Percentiles rank a stretch among this genome's conserved stretches.
These are phyloP conservation scores for Geosmithia morbida DNA, from an alignment of 2,329 filamentous ascomycete species.

Conservation along the genomic window DNA sequence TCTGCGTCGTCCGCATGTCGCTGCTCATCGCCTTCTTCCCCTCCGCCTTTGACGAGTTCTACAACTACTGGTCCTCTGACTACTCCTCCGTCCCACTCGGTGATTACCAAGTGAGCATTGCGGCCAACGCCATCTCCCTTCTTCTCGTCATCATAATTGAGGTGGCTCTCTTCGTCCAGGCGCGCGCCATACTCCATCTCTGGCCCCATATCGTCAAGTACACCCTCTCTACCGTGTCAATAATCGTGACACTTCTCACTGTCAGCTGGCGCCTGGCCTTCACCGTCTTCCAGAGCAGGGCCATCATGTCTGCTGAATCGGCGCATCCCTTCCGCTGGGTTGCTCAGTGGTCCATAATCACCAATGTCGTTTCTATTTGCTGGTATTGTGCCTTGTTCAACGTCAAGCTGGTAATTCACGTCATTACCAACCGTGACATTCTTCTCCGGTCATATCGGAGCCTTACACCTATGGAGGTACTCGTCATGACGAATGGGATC, in stretches of 20 bases:
- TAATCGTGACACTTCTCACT: conserved; percentile 16
- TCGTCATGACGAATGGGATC: conserved; percentile 39
- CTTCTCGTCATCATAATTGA: conserved; percentile 30
- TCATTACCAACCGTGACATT: conserved; percentile 30
- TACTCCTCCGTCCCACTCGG: conserved; percentile 26
- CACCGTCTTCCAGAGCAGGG: conserved; percentile 19
- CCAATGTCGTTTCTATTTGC: conserved; percentile 25
- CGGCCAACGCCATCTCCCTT: conserved; percentile 24
- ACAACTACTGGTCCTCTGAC: conserved; percentile 43
- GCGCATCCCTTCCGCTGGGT: conserved; percentile 10
- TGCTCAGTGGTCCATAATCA: conserved; percentile 20
- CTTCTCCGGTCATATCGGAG: conserved; percentile 22
- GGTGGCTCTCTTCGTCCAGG: conserved; percentile 33
- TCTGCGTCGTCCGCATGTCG: conserved; percentile 44
- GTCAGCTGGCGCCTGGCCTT: conserved; percentile 17
- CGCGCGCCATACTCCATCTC: conserved; percentile 34
- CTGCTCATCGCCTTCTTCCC: conserved; percentile 46
- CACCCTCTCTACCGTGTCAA: conserved; percentile 15
- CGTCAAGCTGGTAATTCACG: conserved; percentile 31
- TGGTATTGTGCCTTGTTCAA: conserved; percentile 45
- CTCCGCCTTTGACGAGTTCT: conserved; percentile 45
- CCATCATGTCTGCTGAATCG: conserved; percentile 6
- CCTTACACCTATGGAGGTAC: conserved; percentile 36
- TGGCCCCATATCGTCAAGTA: conserved; percentile 25
- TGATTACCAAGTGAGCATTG: conserved; percentile 21